Base-by-base conservation (phyloP, 192 early-diverging fungal species). In the Gryganskiella cystojenkinii region DNA sequence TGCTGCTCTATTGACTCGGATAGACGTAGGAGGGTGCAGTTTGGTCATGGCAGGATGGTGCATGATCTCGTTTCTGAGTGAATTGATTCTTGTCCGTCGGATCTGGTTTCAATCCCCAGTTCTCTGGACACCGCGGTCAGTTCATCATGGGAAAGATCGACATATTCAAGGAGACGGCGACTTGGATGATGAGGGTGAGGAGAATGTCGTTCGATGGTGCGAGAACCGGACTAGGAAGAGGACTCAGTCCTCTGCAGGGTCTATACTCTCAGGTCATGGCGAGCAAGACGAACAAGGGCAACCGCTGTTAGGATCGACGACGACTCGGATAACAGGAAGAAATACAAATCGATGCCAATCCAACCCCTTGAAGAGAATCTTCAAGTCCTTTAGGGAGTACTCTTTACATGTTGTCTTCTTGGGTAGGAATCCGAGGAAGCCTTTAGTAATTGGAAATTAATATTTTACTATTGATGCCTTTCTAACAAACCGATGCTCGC, bases 31-130 rank as follows among this genome's bases (percentile, higher is more conserved):
- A 8, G 67, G 63, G 37, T 76, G 73, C 40, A 62, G 65, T 44
- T 25, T 67, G 3, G 47, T 47, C 42, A 63, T 76, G 59, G 73
- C 65, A 3, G n/a, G 47, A 13, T 76, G 73, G 65, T 67, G 73
- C 25, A 51, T 75, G 58, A 46, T 45, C 14, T 67, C 71, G 0
- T 75, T 75, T 14, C 28, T 9, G 3, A 51, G 22, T 22, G 71
- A 75, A 25, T 43, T 66, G 22, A 8, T 40, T n/a, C 71, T 75
- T 24, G 58, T 67, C 2, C 47, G 71, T 3, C 43, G 64, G 19
- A 67, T 75, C 24, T 75, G 71, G 71, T 35, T 30, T 30, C 33
- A 3, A 9, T 75, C 71, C 1, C 58, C 51, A 6, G 15, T 61
- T 10, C 45, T 75, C 0, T 75, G 64, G 56, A 30, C 57, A 15